Percentiles rank a stretch among this genome's conserved stretches.
Conservation (phyloP, 208 protist genomes). For the Leptomonas pyrrhocoris region DNA sequence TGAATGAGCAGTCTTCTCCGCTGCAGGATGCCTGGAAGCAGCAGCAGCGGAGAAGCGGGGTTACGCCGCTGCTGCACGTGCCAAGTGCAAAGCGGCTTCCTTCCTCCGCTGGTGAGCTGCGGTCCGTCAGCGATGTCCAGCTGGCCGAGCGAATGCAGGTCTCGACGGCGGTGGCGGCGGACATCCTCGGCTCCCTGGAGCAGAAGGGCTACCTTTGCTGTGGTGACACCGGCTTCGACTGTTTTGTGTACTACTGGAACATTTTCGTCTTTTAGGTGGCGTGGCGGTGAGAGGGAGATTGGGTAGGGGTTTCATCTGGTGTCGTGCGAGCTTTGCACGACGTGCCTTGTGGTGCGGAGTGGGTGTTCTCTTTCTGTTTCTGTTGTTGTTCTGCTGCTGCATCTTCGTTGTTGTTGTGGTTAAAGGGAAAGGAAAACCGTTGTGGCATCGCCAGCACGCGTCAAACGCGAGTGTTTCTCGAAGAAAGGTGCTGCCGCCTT, state of each 20-base stretch:
- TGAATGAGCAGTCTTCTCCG: constrained; percentile 13
- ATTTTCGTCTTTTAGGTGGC: constrained; percentile 72
- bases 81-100: constrained; percentile 49
- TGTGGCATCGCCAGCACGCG: too few species aligned
- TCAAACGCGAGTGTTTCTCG: too few species aligned
- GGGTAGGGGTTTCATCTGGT: too few species aligned
- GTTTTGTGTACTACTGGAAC: constrained; percentile 80
- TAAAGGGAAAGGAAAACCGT: too few species aligned
- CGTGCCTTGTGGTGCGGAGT: not conserved
- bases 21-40: constrained; percentile 21
- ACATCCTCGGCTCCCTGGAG: constrained; percentile 61
- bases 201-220: constrained; percentile 66
- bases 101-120: constrained; percentile 28
- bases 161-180: constrained; percentile 51
- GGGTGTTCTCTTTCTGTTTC: too few species aligned
- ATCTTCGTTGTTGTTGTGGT: too few species aligned
- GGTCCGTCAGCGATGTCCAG: constrained; percentile 66
- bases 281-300: not conserved
- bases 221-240: constrained; percentile 75
- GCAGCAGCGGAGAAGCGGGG: not conserved
- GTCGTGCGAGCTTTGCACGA: not conserved
- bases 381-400: too few species aligned
- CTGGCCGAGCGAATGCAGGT: constrained; percentile 64
- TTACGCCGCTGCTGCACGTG: constrained; percentile 20
- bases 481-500: too few species aligned